These are phyloP conservation scores for Fusarium odoratissimum DNA, from an alignment of 2,329 filamentous ascomycete genomes.

Conservation along the genomic window DNA sequence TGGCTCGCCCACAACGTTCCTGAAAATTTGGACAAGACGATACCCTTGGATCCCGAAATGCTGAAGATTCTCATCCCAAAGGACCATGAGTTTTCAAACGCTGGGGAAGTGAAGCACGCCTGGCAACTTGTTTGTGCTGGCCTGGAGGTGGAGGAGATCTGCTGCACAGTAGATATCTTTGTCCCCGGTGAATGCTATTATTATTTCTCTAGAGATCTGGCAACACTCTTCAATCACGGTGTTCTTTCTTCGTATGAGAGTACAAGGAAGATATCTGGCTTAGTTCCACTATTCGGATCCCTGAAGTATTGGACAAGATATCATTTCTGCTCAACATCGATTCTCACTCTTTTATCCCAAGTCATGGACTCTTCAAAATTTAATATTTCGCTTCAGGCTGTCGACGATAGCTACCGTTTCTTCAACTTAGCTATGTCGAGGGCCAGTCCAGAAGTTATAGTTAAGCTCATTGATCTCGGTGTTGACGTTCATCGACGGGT, in stretches of 20 bases:
- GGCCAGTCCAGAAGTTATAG: rapidly evolving
- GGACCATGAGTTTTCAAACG: neutral
- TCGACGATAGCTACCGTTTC: neutral
- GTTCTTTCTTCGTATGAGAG: neutral
- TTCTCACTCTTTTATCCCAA: neutral
- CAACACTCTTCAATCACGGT: neutral
- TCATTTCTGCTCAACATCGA: neutral
- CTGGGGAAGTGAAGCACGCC: neutral
- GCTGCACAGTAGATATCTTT: neutral
- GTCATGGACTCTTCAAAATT: neutral
- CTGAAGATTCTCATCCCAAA: neutral
- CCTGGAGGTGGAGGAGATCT: rapidly evolving
- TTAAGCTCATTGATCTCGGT: neutral
- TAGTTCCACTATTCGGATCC: neutral
- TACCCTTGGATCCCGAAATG: neutral
- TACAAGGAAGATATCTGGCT: rapidly evolving
- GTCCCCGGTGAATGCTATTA: neutral
- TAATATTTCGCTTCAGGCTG: rapidly evolving
- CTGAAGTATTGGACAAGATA: rapidly evolving
- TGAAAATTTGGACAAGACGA: neutral
- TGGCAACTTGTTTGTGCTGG: neutral
- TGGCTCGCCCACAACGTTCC: neutral
- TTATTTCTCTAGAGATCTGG: neutral
- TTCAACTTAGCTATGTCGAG: rapidly evolving
- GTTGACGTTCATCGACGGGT: neutral